A percentile compares a stretch with the other conserved stretches of the same genome.
Conservation (phyloP, 805 yeast species). For the Kuraishia piskuri region DNA sequence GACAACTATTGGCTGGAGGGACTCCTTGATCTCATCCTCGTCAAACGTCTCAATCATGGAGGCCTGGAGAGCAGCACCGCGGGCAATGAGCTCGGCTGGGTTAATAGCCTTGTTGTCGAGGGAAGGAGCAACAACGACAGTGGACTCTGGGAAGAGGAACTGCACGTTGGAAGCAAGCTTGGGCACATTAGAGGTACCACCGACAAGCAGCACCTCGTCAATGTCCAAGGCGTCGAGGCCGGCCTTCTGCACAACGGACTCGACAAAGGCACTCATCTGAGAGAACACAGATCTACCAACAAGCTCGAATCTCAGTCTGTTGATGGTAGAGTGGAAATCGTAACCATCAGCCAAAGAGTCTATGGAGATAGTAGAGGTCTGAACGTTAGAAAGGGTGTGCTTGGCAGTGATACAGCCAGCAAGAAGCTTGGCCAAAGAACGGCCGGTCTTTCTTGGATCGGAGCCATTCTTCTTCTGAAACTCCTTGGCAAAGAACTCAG, state of each 20-base stretch:
- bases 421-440: constrained; percentile 83
- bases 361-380: constrained; percentile 82
- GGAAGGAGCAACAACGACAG: constrained; percentile 69
- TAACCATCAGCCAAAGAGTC: constrained; percentile 91
- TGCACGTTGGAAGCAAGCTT: constrained; percentile 74
- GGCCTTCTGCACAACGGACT: constrained; percentile 70
- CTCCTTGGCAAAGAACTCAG: constrained; percentile 84
- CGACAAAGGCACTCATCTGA: constrained; percentile 71
- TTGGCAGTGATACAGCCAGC: constrained; percentile 78
- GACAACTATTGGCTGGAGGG: constrained; percentile 73
- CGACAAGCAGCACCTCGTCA: constrained; percentile 84
- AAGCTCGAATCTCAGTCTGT: constrained; percentile 90
- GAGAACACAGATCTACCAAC: constrained; percentile 72
- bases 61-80: constrained; percentile 97
- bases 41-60: constrained; percentile 75
- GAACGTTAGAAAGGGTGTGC: constrained; percentile 87
- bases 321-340: constrained; percentile 88
- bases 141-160: constrained; percentile 72
- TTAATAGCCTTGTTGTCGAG: constrained; percentile 68
- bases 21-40: constrained; percentile 73
- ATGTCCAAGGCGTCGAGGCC: constrained; percentile 77
- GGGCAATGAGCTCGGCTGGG: constrained; percentile 84
- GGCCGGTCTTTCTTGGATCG: constrained; percentile 72
- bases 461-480: constrained; percentile 81
- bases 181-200: constrained; percentile 91